Evolutionary conservation across 768 basidiomycete species (phyloP), one percentile per base, ranked within the genome.

Genomic region (Boletus subparvulus): DNA sequence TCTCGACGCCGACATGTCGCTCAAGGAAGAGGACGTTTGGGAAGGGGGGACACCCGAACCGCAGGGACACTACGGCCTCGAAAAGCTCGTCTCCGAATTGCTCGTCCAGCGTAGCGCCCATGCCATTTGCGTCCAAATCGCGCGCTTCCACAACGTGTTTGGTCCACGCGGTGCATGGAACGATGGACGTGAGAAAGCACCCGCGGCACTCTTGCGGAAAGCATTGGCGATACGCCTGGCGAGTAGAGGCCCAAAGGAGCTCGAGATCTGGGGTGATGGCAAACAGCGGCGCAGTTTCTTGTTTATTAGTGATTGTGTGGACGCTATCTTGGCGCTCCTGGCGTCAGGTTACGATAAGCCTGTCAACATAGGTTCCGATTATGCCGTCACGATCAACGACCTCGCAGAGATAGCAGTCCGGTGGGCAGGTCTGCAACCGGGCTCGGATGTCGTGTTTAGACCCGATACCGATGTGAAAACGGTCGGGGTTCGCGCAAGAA

Each of bases 231-330:
- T 69, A 21, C 57, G 54, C 14, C 19, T 65, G 41, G 50, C 52
- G 13, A 44, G 42, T 6, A 26, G 5, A 12, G 51, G 55, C 11
- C 28, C 53, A 8, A 49, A 58, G 6, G 64, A 59, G 2, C 67
- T 85, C 35, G 83, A 86, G 63, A 76, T 85, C 33, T 86, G 83
- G 83, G 83, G 84, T 0, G 73, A 78, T 52, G 84, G 83, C 2
- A 58, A 36, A 2, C 84, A 85, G 55, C 72, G 77, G 8, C 73
- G 84, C 1, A 83, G 81, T 54, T 85, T 85, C 61, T 67, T 84
- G 9, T 84, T 72, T 65, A 82, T 84, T 45, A 74, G 75, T 53
- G 83, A 85, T 60, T 78, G 79, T 17, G 78, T 84, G 19, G 77
- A 78, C n/a, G 84, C 73, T 0, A 59, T 85, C 33, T 49, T 83